Conservation (phyloP, 1,139 yeast species). For the Taiozyma sp. region DNA sequence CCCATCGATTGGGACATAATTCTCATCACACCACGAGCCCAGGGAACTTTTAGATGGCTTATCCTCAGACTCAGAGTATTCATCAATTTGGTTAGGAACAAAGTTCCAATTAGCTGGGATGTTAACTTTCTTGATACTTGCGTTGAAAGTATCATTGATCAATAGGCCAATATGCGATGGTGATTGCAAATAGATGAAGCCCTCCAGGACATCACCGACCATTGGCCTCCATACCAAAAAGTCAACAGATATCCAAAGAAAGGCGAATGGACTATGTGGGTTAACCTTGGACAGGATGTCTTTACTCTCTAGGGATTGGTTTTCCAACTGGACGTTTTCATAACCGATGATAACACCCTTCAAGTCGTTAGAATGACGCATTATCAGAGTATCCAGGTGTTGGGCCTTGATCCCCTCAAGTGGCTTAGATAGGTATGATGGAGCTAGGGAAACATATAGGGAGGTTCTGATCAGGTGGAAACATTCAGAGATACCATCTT, state of each 20-base stretch:
- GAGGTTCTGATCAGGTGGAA: constrained; percentile 59
- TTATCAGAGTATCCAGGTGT: constrained; percentile 83
- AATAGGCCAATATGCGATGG: constrained; percentile 92
- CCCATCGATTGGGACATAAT: constrained; percentile 73
- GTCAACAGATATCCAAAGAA: constrained; percentile 82
- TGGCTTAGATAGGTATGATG: constrained; percentile 63
- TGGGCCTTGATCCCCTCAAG: constrained; percentile 75
- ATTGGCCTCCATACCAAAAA: constrained; percentile 86
- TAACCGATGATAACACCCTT: constrained; percentile 84
- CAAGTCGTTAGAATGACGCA: constrained; percentile 71
- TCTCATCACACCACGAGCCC: constrained; percentile 83
- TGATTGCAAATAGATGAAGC: constrained; percentile 85
- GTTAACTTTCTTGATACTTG: constrained; percentile 77
- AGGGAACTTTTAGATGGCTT: constrained; percentile 37
- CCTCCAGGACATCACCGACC: constrained; percentile 79
- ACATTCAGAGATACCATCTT: constrained; percentile 43
- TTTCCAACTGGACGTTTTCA: constrained; percentile 47
- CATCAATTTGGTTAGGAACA: constrained; percentile 57
- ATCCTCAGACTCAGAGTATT: constrained; percentile 24
- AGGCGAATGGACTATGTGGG: constrained; percentile 83
- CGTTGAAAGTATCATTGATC: constrained; percentile 91
- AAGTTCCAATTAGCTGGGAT: constrained; percentile 85
- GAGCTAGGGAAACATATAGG: constrained; percentile 83
- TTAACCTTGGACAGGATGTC: constrained; percentile 55
- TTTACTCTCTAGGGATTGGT: constrained; percentile 26